Evolutionary conservation across 345 rosid species (phyloP), one percentile per base, ranked within the genome.

Genomic region (Salix koriyanagi): DNA sequence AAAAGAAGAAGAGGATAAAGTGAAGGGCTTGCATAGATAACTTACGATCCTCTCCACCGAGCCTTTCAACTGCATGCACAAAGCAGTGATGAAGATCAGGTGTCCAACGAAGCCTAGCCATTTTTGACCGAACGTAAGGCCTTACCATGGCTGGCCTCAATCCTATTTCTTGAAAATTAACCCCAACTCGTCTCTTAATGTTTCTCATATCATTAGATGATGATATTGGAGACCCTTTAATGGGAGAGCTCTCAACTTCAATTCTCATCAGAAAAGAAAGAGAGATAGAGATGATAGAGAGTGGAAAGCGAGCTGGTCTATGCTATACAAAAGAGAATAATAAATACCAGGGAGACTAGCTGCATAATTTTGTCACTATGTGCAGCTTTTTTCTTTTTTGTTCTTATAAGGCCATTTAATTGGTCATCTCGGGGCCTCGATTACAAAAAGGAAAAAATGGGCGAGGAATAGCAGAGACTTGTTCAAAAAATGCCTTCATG

Each of bases 31-130:
- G 42, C 16, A 9, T 1, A 66, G 72, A 8, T 16, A 39, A 70
- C 84, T 85, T 85, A 91, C 96, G 76, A 50, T 91, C 87, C 79
- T 88, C 91, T 79, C 93, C 96, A 4, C 93, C 96, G 13, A 91
- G 86, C 26, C 80, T 75, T 68, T 88, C 83, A 28, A 91, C 91
- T 18, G 93, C 96, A 85, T 83, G 90, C 71, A 88, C 87, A 72
- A 89, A 91, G 78, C 86, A 80, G 23, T 23, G 88, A 44, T 91
- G 96, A 79, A 91, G 90, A 66, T 84, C 81, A 10, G 90, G 82
- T 30, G 91, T 89, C 96, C 96, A 91, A 26, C 91, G 83, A 44
- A 89, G 84, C 36, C 96, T 74, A n/a, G 93, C 93, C 79, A 79
- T 44, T 79, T 83, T 89, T 9, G 93, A 84, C 65, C 91, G 87